Percentiles rank a stretch among this genome's conserved stretches.
These are phyloP conservation scores for Neocucurbitaria cava DNA, from an alignment of 2,329 filamentous ascomycete genomes.

Conservation along the genomic window DNA sequence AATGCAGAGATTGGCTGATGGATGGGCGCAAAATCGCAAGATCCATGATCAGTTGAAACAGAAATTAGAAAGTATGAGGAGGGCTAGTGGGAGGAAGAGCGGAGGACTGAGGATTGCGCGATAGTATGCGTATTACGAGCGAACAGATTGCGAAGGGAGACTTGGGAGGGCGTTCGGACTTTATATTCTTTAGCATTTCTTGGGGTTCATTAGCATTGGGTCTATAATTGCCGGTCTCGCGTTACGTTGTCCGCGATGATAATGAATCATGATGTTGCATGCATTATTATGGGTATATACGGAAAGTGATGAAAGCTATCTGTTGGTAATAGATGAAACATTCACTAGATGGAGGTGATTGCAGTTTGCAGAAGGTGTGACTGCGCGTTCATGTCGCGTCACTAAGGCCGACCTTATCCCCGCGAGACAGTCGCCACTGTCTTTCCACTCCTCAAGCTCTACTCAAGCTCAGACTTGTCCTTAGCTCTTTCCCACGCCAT, in stretches of 20 bases:
- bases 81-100: conserved; percentile 28
- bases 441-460: neutral
- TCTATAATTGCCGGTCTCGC: neutral
- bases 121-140: conserved; percentile 6
- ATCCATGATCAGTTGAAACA: conserved; percentile 55
- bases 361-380: neutral
- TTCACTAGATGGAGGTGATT: too few species aligned
- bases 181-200: conserved; percentile 32
- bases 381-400: neutral
- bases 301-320: neutral
- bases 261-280: conserved; percentile 11
- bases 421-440: neutral
- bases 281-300: too few species aligned
- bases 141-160: neutral
- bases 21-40: conserved; percentile 60
- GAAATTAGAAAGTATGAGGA: conserved; percentile 56
- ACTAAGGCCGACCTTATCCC: neutral
- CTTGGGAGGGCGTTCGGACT: neutral
- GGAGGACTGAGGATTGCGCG: conserved; percentile 22
- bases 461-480: neutral
- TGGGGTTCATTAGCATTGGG: conserved; percentile 7
- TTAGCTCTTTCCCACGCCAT: neutral
- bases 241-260: neutral
- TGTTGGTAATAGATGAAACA: too few species aligned
- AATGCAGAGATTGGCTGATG: conserved; percentile 58